Conservation (phyloP, 306 rosid species). For the Datisca glomerata region DNA sequence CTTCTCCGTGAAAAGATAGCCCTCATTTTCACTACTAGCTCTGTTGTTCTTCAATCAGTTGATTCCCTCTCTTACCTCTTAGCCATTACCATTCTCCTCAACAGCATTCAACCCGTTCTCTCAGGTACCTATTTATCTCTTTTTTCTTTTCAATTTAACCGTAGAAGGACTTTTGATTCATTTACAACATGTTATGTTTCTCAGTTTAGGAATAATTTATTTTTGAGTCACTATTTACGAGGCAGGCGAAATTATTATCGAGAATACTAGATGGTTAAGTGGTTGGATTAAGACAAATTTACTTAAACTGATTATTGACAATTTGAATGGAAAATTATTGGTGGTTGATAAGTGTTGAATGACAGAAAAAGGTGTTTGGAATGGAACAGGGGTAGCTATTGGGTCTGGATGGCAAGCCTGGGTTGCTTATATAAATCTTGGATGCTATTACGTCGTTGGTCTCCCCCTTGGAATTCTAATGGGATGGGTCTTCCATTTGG, state of each 20-base stretch:
- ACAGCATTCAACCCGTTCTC: conserved; percentile 53
- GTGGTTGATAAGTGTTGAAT: no score
- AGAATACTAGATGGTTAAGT: no score
- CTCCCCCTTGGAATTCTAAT: conserved; percentile 12
- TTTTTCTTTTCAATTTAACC: neutral
- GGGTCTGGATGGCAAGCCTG: conserved; percentile 57
- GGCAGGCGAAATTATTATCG: no score
- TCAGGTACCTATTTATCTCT: conserved; percentile 27
- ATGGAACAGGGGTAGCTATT: conserved; percentile 41
- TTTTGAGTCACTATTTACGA: no score
- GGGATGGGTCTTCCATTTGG: conserved; percentile 5
- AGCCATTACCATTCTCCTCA: conserved; percentile 44
- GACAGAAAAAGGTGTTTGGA: no score
- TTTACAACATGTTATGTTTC: neutral
- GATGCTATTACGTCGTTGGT: conserved; percentile 34
- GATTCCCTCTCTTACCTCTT: conserved; percentile 31
- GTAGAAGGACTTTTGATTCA: neutral
- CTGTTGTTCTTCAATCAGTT: conserved; percentile 35
- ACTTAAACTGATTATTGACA: no score
- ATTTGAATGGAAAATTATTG: no score
- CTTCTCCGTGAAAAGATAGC: conserved; percentile 28
- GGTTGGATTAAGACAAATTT: no score
- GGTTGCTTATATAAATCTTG: conserved; percentile 38
- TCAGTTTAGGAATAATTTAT: neutral
- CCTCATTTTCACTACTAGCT: conserved; percentile 36